Evolutionary conservation across 305 asterid genomes (phyloP), one percentile per base, ranked within the genome.

Genomic region (Rubia tinctorum): DNA sequence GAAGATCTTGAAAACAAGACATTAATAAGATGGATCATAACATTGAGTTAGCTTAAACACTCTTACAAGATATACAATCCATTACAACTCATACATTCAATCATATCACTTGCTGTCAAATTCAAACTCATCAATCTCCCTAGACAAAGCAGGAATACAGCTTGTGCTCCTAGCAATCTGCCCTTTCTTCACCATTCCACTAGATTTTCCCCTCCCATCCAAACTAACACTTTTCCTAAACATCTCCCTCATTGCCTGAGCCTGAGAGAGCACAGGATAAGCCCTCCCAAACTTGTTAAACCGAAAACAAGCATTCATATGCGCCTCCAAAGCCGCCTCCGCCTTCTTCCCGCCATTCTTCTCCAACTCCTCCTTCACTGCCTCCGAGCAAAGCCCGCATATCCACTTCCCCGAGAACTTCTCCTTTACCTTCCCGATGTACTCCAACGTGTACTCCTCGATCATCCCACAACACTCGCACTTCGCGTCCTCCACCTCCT

Each of bases 401-500:
- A 85, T 79, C 82, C 82, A 81, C 42, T 77, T 83, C 11, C 89
- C 89, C 0, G 23, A 69, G 69, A 75, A 81, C 71, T 78, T 74
- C 7, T 69, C 66, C 3, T 84, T 78, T 0, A 83, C 79, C n/a
- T 71, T 69, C 0, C 73, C 43, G 12, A 83, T 68, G 72, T 85
- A 85, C 77, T 79, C 83, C 0, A 66, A 71, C 2, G 89, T 85
- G 81, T 83, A 85, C 30, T 83, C 89, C 43, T 85, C 89, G 1
- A 71, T 67, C 84, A 83, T 83, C 7, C 89, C 87, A 63, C 89
- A 85, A 12, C 87, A 83, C 64, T 85, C 87, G 43, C 89, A 85
- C 68, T 75, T 83, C 0, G 82, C 86, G 6, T 77, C 82, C 61
- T 83, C 87, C n/a, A 83, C 84, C 69, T 81, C 87, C 0, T 77